These are phyloP conservation scores for Trichoderma aggressivum DNA, from an alignment of 2,329 filamentous ascomycete species.

Conservation along the genomic window DNA sequence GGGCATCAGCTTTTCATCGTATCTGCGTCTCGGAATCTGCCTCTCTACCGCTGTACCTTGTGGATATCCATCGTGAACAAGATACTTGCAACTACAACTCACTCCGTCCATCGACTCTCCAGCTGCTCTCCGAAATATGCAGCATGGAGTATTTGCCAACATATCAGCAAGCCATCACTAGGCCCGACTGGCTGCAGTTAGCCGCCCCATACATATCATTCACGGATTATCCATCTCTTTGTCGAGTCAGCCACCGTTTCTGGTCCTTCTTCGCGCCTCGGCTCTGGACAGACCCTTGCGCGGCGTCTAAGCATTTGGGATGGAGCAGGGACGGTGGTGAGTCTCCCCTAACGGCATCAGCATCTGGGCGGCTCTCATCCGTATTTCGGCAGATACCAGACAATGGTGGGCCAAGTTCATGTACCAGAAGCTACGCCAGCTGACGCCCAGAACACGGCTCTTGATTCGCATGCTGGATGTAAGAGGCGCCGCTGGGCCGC, in stretches of 20 bases:
- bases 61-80: background rate
- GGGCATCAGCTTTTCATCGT: background rate
- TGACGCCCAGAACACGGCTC: constrained; percentile 38
- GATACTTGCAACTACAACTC: background rate
- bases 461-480: constrained; percentile 50
- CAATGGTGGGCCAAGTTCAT: constrained; percentile 49
- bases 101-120: background rate
- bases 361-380: background rate
- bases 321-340: constrained; percentile 46
- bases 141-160: constrained; percentile 42
- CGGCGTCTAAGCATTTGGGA: constrained; percentile 37
- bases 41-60: background rate
- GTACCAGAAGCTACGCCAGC: constrained; percentile 34
- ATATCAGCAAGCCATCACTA: constrained; percentile 49
- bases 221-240: constrained; percentile 44
- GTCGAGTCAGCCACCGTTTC: constrained; percentile 47
- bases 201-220: constrained; percentile 44
- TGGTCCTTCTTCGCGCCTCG: constrained; percentile 48
- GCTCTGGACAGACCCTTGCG: constrained; percentile 51
- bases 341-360: constrained; percentile 17
- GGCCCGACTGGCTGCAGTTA: constrained; percentile 48
- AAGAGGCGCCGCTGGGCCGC: constrained; percentile 37
- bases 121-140: constrained; percentile 24
- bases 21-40: background rate
- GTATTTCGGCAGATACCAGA: constrained; percentile 38